phyloP scores from a whole-genome alignment of 1,139 yeast species.

The Taphrina flavorubra region DNA sequence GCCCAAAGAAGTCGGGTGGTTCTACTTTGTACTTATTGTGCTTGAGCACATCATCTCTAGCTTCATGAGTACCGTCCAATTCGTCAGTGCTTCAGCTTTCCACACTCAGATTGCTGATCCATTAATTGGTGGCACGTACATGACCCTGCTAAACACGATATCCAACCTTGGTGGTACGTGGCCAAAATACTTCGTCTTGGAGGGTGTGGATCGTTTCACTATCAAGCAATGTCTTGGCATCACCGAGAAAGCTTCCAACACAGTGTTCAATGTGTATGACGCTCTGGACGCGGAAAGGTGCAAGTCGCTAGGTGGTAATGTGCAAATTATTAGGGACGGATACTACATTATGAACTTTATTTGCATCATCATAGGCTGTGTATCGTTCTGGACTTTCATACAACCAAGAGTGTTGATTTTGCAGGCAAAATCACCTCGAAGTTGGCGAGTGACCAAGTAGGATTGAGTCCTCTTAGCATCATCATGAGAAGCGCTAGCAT shows the following conservation, averaged over 20 bases:
- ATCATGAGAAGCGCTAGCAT: slow-evolving; percentile 7
- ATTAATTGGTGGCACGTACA: slow-evolving; percentile 92
- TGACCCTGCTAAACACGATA: slow-evolving; percentile 92
- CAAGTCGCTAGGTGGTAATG: slow-evolving; percentile 60
- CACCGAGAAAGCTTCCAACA: slow-evolving; percentile 41
- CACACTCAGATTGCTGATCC: slow-evolving; percentile 97
- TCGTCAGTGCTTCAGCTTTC: slow-evolving; percentile 91
- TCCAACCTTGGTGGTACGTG: slow-evolving; percentile 96
- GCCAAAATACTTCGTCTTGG: slow-evolving; percentile 83
- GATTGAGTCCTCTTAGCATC: background rate
- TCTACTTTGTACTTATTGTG: slow-evolving; percentile 72
- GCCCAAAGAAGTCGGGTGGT: slow-evolving; percentile 62
- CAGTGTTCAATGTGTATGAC: slow-evolving; percentile 53
- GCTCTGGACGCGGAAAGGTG: slow-evolving; percentile 60
- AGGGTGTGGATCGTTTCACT: slow-evolving; percentile 80
- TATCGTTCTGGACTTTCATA: slow-evolving; percentile 70
- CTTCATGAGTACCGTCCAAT: slow-evolving; percentile 92
- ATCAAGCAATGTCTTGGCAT: slow-evolving; percentile 22
- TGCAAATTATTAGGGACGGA: slow-evolving; percentile 71
- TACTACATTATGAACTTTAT: slow-evolving; percentile 76
- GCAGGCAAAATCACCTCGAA: slow-evolving; percentile 66
- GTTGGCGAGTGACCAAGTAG: slow-evolving; percentile 64
- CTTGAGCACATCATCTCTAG: slow-evolving; percentile 83
- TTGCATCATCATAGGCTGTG: slow-evolving; percentile 72
- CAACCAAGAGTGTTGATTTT: slow-evolving; percentile 62